Evolutionary conservation across 148 eudicot genomes (phyloP).

Genomic region (Chenopodium formosanum): DNA sequence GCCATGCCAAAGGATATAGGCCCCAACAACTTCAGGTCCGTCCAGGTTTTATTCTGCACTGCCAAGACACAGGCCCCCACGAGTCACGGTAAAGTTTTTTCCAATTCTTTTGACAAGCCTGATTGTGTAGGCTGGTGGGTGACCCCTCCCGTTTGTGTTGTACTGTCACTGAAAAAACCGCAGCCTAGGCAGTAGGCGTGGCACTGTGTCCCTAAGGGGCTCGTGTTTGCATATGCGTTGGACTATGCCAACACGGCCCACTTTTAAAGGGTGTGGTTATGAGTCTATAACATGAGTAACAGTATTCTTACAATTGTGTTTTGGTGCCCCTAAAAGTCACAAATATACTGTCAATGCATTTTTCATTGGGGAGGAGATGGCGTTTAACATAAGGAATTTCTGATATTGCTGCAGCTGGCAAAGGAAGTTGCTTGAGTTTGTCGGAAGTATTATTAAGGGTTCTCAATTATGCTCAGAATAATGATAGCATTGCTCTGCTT

Average conservation of each 20-base stretch:
- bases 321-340: background rate
- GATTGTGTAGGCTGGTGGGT: background rate
- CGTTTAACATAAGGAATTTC: background rate
- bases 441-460: background rate
- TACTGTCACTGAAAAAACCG: background rate
- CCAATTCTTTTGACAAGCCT: background rate
- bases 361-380: background rate
- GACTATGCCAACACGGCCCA: too few species aligned
- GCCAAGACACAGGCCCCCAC: too few species aligned
- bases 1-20: background rate
- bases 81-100: too few species aligned
- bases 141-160: background rate
- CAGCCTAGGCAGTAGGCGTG: background rate
- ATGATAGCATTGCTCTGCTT: background rate
- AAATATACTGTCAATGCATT: background rate
- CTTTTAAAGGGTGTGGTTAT: too few species aligned
- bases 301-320: background rate
- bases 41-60: background rate
- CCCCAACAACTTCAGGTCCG: background rate
- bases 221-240: too few species aligned
- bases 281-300: background rate
- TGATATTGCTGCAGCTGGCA: background rate
- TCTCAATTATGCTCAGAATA: background rate
- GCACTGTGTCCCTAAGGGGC: background rate
- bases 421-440: background rate